Evolutionary conservation across 805 yeast genomes (phyloP).

Genomic region (Cyberlindnera euphorbiiphila): DNA sequence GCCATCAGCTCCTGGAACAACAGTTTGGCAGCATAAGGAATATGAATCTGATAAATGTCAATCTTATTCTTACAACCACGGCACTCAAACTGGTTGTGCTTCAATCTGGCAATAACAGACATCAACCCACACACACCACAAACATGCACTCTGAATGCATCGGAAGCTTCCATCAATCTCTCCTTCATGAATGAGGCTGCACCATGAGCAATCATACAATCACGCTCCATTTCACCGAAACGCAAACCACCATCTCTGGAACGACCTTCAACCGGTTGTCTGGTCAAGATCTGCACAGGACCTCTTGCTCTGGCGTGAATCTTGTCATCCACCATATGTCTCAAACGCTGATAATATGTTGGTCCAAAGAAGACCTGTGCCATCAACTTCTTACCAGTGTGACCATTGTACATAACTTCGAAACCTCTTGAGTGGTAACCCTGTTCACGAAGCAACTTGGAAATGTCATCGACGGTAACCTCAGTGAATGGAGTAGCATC

Average conservation of each 20-base stretch:
- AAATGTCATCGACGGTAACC: conserved; percentile 96
- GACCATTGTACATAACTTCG: conserved; percentile 98
- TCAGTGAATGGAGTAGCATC: conserved; percentile 99
- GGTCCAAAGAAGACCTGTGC: conserved; percentile 99
- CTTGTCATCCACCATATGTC: conserved; percentile 99
- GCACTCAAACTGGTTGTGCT: conserved; percentile 97
- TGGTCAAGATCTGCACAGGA: conserved; percentile 94
- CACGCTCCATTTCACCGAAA: conserved; percentile 99
- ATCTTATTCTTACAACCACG: conserved; percentile 98
- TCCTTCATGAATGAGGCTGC: conserved; percentile 98
- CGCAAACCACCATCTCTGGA: conserved; percentile 99
- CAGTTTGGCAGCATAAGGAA: conserved; percentile 97
- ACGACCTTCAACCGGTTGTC: conserved; percentile 99
- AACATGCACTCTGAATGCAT: conserved; percentile 96
- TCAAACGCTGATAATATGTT: conserved; percentile 95
- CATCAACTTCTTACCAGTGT: conserved; percentile 96
- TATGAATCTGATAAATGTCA: conserved; percentile 93
- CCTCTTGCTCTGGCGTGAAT: conserved; percentile 99
- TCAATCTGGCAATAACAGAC: conserved; percentile 95
- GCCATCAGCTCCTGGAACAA: conserved; percentile 99
- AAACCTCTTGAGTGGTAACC: conserved; percentile 98
- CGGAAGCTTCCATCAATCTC: conserved; percentile 98
- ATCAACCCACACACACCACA: conserved; percentile 98
- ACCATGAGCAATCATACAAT: conserved; percentile 99
- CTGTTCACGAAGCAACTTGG: conserved; percentile 86